Evolutionary conservation across 2,329 filamentous ascomycete genomes (phyloP).

Genomic region (Helminthosporium solani): DNA sequence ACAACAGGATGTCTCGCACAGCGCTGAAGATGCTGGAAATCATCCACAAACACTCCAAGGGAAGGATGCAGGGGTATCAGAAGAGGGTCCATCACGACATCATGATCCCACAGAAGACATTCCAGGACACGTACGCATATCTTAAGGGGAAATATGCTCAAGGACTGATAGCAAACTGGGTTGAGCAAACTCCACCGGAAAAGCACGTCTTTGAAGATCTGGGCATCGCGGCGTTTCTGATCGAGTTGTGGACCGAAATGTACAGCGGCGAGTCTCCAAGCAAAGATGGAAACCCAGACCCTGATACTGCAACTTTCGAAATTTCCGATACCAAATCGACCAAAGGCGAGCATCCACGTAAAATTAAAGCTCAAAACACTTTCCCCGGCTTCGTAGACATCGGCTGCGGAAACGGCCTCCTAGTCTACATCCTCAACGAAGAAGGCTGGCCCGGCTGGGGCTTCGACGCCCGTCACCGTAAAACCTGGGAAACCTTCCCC

Average conservation of each 20-base stretch:
- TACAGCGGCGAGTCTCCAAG: conserved; percentile 51
- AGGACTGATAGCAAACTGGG: conserved; percentile 71
- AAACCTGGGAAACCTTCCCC: conserved; percentile 78
- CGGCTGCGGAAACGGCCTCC: conserved; percentile 89
- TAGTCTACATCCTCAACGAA: conserved; percentile 76
- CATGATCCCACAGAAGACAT: conserved; percentile 70
- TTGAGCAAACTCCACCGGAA: conserved; percentile 78
- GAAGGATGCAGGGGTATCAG: conserved; percentile 64
- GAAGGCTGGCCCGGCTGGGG: conserved; percentile 88
- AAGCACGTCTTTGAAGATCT: conserved; percentile 98
- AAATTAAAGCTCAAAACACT: conserved; percentile 12
- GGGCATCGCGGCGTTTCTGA: conserved; percentile 84
- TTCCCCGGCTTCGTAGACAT: conserved; percentile 96
- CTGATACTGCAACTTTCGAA: conserved; percentile 2
- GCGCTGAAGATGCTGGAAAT: conserved; percentile 67
- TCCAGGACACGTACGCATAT: conserved; percentile 79
- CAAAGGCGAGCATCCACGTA: background rate
- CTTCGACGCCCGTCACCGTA: conserved; percentile 83
- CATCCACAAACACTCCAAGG: conserved; percentile 72
- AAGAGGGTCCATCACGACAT: conserved; percentile 84
- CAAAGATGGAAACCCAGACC: conserved; percentile 5
- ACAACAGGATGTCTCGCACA: conserved; percentile 63
- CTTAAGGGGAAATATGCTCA: conserved; percentile 80
- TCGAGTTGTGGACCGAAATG: conserved; percentile 88
- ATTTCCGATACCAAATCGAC: conserved; percentile 3